phyloP scores from a whole-genome alignment of 257 asterid species.

The Solanum ossicruentum region DNA sequence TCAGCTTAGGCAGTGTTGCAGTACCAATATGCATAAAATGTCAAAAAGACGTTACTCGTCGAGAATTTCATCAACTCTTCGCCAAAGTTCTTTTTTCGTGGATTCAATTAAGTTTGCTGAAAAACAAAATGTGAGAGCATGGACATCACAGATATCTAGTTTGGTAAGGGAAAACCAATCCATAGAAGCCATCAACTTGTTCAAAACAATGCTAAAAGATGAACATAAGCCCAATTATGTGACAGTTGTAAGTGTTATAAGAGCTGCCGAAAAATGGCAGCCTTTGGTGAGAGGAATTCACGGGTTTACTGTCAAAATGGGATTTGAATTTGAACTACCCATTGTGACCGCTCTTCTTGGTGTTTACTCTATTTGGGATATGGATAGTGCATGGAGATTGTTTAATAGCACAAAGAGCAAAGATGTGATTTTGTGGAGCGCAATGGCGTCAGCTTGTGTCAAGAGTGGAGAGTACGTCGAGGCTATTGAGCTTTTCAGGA shows the following conservation, averaged over 20 bases:
- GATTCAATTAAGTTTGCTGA: slow-evolving; percentile 19
- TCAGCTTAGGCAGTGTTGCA: not conserved
- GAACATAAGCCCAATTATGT: slow-evolving; percentile 42
- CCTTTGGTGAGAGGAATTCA: slow-evolving; percentile 31
- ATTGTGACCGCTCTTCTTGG: slow-evolving; percentile 64
- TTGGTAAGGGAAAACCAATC: slow-evolving; percentile 42
- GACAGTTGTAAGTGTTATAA: slow-evolving; percentile 37
- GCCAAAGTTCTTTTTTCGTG: slow-evolving; percentile 3
- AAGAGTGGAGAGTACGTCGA: slow-evolving; percentile 29
- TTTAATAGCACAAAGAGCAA: slow-evolving; percentile 22
- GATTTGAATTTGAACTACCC: slow-evolving; percentile 33
- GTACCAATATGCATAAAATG: slow-evolving; percentile 1
- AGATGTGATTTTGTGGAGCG: slow-evolving; percentile 63
- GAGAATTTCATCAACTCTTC: not conserved
- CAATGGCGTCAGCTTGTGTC: slow-evolving; percentile 54
- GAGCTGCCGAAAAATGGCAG: slow-evolving; percentile 30
- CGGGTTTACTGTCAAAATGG: slow-evolving; percentile 39
- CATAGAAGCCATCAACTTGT: slow-evolving; percentile 40
- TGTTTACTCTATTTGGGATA: slow-evolving; percentile 48
- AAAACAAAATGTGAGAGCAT: slow-evolving; percentile 26
- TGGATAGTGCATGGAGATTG: slow-evolving; percentile 24
- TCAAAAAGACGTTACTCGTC: slow-evolving; percentile 22
- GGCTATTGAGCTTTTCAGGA: slow-evolving; percentile 37
- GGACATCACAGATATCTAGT: slow-evolving; percentile 49
- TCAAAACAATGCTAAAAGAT: slow-evolving; percentile 44